These are phyloP conservation scores for Apiotrichum montevideense DNA, from an alignment of 1,284 basidiomycete species.

Conservation along the genomic window DNA sequence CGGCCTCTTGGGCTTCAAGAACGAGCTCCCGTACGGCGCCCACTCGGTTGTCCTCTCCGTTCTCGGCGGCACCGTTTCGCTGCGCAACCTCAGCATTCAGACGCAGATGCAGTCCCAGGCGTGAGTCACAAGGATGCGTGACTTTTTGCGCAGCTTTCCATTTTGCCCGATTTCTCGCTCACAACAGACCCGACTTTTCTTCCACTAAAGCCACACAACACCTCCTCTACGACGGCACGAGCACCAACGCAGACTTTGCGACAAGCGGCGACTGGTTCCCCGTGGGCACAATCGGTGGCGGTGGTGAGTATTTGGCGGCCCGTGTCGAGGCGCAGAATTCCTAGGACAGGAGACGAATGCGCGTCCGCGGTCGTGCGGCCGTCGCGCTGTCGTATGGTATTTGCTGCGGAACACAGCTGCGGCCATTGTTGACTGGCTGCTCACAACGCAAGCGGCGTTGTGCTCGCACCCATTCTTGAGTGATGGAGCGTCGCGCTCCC, in stretches of 20 bases:
- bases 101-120: conserved; percentile 2
- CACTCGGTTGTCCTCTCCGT: not conserved
- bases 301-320: not conserved
- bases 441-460: too few species aligned
- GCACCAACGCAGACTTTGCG: not conserved
- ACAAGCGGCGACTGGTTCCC: not conserved
- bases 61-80: not conserved
- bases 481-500: too few species aligned
- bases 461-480: too few species aligned
- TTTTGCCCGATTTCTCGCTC: not conserved
- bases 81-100: not conserved
- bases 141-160: too few species aligned
- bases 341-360: too few species aligned
- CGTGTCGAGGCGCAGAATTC: not conserved
- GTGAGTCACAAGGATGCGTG: not conserved
- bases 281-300: not conserved
- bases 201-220: not conserved
- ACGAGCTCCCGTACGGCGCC: not conserved
- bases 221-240: not conserved
- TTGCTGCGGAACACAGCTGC: too few species aligned
- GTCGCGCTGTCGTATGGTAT: too few species aligned
- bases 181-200: not conserved
- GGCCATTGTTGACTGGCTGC: too few species aligned
- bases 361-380: too few species aligned
- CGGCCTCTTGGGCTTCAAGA: not conserved